These are phyloP conservation scores for Vigna angularis DNA, from an alignment of 306 rosid species.

Conservation along the genomic window DNA sequence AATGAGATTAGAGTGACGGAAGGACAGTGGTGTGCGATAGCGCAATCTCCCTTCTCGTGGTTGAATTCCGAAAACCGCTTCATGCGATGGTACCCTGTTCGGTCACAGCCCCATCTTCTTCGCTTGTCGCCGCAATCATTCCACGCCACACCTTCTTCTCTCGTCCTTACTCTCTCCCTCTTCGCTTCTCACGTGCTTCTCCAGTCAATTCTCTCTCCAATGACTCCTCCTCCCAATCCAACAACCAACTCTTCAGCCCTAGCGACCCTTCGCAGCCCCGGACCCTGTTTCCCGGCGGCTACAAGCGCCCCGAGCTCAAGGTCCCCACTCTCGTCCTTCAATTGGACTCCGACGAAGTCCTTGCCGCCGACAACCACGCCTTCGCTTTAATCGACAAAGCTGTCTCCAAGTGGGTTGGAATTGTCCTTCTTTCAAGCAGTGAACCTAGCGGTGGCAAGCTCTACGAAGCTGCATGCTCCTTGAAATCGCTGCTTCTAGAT, in stretches of 20 bases:
- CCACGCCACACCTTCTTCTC: slow-evolving; percentile 42
- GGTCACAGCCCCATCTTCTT: slow-evolving; percentile 28
- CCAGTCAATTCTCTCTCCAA: slow-evolving; percentile 51
- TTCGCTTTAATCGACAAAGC: slow-evolving; percentile 67
- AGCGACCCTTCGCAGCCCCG: slow-evolving; percentile 45
- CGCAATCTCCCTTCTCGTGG: slow-evolving; percentile 10
- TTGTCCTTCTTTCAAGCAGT: slow-evolving; percentile 62
- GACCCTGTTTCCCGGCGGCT: slow-evolving; percentile 89
- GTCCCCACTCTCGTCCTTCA: slow-evolving; percentile 74
- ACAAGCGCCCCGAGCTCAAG: slow-evolving; percentile 78
- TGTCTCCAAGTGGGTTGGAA: slow-evolving; percentile 71
- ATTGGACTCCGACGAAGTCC: slow-evolving; percentile 60
- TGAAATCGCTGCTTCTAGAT: slow-evolving; percentile 71
- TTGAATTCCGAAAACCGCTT: background rate
- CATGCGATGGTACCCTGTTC: slow-evolving; percentile 38
- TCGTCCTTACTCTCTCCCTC: slow-evolving; percentile 46
- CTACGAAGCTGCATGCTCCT: slow-evolving; percentile 82
- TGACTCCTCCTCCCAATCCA: slow-evolving; percentile 42
- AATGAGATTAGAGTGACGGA: slow-evolving; percentile 22
- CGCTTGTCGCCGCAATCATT: slow-evolving; percentile 32
- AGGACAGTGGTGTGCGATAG: background rate
- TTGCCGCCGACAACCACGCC: slow-evolving; percentile 45
- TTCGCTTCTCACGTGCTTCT: slow-evolving; percentile 35
- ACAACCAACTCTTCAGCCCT: slow-evolving; percentile 40
- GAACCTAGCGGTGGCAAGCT: slow-evolving; percentile 69